These are phyloP conservation scores for Backusella mclennaniae DNA, from an alignment of 192 early-diverging fungal genomes.

Conservation along the genomic window DNA sequence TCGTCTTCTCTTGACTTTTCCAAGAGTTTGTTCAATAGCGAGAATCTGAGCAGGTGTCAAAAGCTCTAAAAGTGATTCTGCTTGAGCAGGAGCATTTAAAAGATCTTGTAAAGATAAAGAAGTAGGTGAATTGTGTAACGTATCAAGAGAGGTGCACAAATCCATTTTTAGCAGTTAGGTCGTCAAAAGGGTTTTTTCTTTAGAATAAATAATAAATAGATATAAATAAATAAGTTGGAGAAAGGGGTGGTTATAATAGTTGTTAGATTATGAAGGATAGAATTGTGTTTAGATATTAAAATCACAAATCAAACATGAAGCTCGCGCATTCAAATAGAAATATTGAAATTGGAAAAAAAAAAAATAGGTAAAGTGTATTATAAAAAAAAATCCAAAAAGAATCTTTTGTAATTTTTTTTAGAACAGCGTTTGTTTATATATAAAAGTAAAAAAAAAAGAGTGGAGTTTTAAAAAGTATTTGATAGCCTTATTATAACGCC, in stretches of 20 bases:
- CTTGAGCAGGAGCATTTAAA: conserved; percentile 21
- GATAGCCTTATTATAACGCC: conserved; percentile 1
- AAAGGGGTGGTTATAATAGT: neutral
- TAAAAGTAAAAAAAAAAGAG: neutral
- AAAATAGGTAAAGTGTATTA: conserved; percentile 1
- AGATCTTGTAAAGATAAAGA: conserved; percentile 25
- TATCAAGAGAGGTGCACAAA: conserved; percentile 11
- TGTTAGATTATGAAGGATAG: neutral
- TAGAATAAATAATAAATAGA: neutral
- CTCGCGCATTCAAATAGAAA: conserved; percentile 10
- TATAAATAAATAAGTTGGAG: conserved; percentile 1
- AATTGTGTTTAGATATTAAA: conserved; percentile 5
- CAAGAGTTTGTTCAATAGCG: conserved; percentile 16
- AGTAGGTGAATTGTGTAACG: conserved; percentile 16
- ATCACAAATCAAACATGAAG: conserved; percentile 9
- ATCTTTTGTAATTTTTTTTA: conserved; percentile 6
- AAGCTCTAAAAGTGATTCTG: conserved; percentile 21
- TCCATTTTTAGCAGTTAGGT: conserved; percentile 14
- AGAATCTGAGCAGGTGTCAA: conserved; percentile 23
- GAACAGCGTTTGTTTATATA: conserved; percentile 9
- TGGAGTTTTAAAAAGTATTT: neutral
- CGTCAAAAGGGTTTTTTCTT: neutral
- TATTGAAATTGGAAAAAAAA: neutral
- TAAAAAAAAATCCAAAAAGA: conserved; percentile 9
- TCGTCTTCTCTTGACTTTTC: conserved; percentile 18